Percentiles rank a stretch among this genome's conserved stretches.
Evolutionary conservation across 345 rosid species (phyloP).

Genomic region (Salix exigua): DNA sequence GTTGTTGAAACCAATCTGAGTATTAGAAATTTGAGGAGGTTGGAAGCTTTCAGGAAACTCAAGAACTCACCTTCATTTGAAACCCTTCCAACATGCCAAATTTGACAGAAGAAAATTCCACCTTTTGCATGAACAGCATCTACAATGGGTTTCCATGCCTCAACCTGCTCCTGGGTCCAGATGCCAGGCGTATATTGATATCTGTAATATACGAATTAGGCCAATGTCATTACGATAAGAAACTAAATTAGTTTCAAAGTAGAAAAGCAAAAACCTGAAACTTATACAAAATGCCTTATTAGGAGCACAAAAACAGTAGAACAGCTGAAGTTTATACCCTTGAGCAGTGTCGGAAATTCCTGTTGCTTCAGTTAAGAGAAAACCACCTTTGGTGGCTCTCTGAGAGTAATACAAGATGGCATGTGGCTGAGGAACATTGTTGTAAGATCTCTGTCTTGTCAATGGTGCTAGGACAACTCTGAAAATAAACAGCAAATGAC

Average conservation of each 20-base stretch:
- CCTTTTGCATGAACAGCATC: conserved; percentile 47
- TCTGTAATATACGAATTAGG: conserved; percentile 9
- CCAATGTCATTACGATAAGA: no score
- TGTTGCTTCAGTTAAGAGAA: conserved; percentile 53
- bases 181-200: conserved; percentile 54
- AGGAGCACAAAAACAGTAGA: no score
- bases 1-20: background rate
- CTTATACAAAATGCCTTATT: background rate
- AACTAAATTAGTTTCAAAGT: no score
- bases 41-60: background rate
- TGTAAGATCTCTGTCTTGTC: conserved; percentile 54
- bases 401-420: conserved; percentile 67
- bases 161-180: conserved; percentile 77
- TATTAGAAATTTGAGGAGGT: no score
- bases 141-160: conserved; percentile 84
- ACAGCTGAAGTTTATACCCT: conserved; percentile 22
- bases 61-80: conserved; percentile 7
- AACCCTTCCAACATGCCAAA: conserved; percentile 27
- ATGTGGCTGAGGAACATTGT: conserved; percentile 62
- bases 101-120: conserved; percentile 26
- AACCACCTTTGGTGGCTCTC: conserved; percentile 48
- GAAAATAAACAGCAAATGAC: conserved; percentile 1
- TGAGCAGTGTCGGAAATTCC: conserved; percentile 61
- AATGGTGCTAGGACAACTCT: conserved; percentile 62
- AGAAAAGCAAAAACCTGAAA: background rate